phyloP scores from a whole-genome alignment of 2,329 filamentous ascomycete genomes.

The Botrytis cinerea region DNA sequence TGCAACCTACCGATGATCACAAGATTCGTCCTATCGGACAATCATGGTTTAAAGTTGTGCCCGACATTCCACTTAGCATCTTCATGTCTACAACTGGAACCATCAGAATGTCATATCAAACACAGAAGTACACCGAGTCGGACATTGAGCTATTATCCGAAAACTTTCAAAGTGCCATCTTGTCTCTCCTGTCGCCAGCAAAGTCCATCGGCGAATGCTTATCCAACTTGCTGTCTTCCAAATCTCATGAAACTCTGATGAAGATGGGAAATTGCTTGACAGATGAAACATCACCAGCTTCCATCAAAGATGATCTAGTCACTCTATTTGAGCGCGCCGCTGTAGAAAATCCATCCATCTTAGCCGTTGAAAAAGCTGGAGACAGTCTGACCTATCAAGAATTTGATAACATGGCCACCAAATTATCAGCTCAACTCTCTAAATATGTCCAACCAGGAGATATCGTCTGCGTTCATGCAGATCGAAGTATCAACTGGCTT shows the following conservation, averaged over 20 bases:
- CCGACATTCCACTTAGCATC: slow-evolving; percentile 21
- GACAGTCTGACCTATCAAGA: slow-evolving; percentile 6
- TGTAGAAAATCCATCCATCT: background rate
- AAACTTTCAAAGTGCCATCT: background rate
- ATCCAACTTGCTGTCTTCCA: background rate
- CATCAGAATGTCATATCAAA: slow-evolving; percentile 19
- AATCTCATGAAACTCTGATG: background rate
- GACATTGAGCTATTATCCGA: background rate
- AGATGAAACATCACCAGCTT: background rate
- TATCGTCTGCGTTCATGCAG: slow-evolving; percentile 47
- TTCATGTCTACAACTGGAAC: slow-evolving; percentile 13
- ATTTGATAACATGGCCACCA: slow-evolving; percentile 3
- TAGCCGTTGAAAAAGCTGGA: slow-evolving; percentile 13
- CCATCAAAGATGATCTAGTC: slow-evolving; percentile 22
- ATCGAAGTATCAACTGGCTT: slow-evolving; percentile 50
- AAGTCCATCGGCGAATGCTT: slow-evolving; percentile 8
- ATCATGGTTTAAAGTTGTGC: slow-evolving; percentile 10
- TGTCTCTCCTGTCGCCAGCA: background rate
- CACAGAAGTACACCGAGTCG: background rate
- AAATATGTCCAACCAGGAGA: slow-evolving; percentile 43
- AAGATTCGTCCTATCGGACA: slow-evolving; percentile 4
- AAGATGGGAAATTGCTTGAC: slow-evolving; percentile 22
- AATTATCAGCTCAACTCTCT: slow-evolving; percentile 12
- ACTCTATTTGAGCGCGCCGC: slow-evolving; percentile 19
- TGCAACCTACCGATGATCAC: background rate